Evolutionary conservation across 306 rosid genomes (phyloP).

Genomic region (Castanea sativa): DNA sequence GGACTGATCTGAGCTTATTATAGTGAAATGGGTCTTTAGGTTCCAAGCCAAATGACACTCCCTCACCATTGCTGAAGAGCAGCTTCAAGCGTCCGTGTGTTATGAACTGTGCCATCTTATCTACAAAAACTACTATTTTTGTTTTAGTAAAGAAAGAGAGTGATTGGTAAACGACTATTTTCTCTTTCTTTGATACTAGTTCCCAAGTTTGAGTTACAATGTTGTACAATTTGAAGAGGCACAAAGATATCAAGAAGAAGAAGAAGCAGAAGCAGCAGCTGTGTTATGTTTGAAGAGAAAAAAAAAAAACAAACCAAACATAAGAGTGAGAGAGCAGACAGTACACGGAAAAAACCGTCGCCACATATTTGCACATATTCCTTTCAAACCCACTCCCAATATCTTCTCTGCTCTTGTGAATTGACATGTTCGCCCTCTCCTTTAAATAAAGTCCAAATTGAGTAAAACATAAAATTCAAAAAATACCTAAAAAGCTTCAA

Average conservation of each 20-base stretch:
- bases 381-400: background rate
- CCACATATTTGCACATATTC: background rate
- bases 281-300: background rate
- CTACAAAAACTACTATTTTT: background rate
- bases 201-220: background rate
- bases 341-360: background rate
- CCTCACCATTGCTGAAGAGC: conserved; percentile 63
- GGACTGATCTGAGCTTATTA: conserved; percentile 43
- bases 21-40: conserved; percentile 57
- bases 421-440: background rate
- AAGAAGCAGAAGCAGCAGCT: background rate
- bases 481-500: too few relatives aligned
- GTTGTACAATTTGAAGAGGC: background rate
- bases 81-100: conserved; percentile 64
- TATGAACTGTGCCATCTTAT: conserved; percentile 61
- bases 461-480: too few relatives aligned
- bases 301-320: background rate
- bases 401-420: background rate
- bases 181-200: background rate
- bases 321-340: background rate
- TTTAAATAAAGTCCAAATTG: too few relatives aligned
- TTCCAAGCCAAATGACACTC: conserved; percentile 47
- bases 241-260: background rate
- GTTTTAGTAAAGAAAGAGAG: background rate
- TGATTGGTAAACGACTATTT: background rate